A percentile compares a stretch with the other conserved stretches of the same genome.
These are phyloP conservation scores for Phoma sp. DNA, from an alignment of 2,329 filamentous ascomycete genomes.

Conservation along the genomic window DNA sequence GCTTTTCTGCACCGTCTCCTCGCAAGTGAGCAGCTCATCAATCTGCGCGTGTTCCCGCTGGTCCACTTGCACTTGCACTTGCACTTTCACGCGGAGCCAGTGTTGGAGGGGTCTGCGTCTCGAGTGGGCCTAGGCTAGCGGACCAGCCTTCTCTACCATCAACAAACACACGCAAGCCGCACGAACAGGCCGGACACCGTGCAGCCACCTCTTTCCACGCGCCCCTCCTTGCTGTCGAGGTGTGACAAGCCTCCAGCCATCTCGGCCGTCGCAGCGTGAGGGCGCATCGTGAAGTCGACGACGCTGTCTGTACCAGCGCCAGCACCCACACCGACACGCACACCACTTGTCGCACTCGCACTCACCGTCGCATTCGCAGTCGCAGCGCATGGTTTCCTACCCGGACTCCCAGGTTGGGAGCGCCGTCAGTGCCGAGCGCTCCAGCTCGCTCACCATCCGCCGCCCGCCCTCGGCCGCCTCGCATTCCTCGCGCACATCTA, in stretches of 20 bases:
- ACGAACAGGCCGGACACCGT: conserved; percentile 33
- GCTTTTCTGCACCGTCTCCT: conserved; percentile 14
- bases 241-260: conserved; percentile 26
- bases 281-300: conserved; percentile 2
- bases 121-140: conserved; percentile 8
- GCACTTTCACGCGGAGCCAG: conserved; percentile 2
- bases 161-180: conserved; percentile 1
- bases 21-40: conserved; percentile 17
- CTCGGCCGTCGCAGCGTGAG: conserved; percentile 14
- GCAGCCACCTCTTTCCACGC: conserved; percentile 37
- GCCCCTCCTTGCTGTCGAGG: conserved; percentile 22
- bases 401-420: conserved; percentile 54
- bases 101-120: conserved; percentile 6
- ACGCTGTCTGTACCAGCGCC: not conserved
- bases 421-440: conserved; percentile 52
- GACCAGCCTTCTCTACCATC: conserved; percentile 10
- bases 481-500: conserved; percentile 58
- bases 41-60: conserved; percentile 19
- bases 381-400: conserved; percentile 66
- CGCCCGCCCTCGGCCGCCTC: conserved; percentile 69
- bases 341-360: not conserved
- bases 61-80: conserved; percentile 7
- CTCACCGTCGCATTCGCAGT: not conserved
- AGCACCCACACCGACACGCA: conserved; percentile 10
- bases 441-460: conserved; percentile 61